phyloP scores from a whole-genome alignment of 2,329 filamentous ascomycete genomes.

The Fusarium sp. region DNA sequence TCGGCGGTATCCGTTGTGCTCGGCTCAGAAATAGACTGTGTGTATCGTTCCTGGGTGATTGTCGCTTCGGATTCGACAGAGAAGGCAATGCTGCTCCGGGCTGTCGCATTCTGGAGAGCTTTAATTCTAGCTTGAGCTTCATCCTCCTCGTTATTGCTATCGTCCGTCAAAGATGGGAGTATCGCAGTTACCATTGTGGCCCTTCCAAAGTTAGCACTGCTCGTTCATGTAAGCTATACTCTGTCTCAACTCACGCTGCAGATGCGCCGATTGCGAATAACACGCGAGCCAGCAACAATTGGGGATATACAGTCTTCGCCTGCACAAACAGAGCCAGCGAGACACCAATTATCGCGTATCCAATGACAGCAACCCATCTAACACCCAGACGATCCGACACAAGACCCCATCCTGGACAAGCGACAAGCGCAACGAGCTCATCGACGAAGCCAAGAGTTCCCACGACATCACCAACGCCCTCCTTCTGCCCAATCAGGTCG shows the following conservation, averaged over 20 bases:
- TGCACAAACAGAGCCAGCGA: constrained; percentile 85
- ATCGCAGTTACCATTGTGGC: constrained; percentile 98
- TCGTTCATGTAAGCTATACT: not conserved
- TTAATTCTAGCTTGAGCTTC: constrained; percentile 45
- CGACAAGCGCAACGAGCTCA: constrained; percentile 82
- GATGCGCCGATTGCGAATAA: constrained; percentile 92
- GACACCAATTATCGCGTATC: constrained; percentile 83
- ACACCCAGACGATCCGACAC: constrained; percentile 82
- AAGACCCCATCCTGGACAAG: constrained; percentile 83
- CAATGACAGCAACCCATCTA: constrained; percentile 75
- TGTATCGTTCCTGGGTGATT: constrained; percentile 74
- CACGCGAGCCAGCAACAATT: constrained; percentile 83
- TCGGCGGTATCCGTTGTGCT: constrained; percentile 36
- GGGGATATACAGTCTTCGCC: constrained; percentile 86
- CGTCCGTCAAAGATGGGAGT: constrained; percentile 75
- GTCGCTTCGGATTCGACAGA: constrained; percentile 80
- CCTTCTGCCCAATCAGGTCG: constrained; percentile 79
- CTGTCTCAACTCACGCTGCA: constrained; percentile 69
- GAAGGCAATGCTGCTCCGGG: constrained; percentile 68
- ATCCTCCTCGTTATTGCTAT: constrained; percentile 48
- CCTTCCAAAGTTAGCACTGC: constrained; percentile 47
- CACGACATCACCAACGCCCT: constrained; percentile 80
- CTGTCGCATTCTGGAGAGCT: constrained; percentile 46
- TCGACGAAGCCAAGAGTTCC: constrained; percentile 88
- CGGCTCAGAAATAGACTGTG: constrained; percentile 48